These are phyloP conservation scores for Kalmusia sp. DNA, from an alignment of 2,329 filamentous ascomycete species.

Conservation along the genomic window DNA sequence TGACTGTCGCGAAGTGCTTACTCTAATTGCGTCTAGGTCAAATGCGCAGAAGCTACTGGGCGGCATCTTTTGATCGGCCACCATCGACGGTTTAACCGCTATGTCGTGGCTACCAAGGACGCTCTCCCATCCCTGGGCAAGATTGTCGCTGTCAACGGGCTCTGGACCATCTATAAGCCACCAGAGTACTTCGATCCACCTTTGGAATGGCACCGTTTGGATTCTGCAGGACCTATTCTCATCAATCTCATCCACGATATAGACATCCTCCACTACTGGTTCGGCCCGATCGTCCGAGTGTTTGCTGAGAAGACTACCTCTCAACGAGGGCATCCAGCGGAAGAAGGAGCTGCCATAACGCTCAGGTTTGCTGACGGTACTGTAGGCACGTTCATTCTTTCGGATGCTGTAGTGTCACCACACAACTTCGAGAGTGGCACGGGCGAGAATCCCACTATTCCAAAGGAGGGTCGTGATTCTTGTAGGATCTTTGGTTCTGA, in stretches of 20 bases:
- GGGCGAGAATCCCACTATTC: slow-evolving; percentile 64
- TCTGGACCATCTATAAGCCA: slow-evolving; percentile 63
- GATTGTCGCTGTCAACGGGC: slow-evolving; percentile 60
- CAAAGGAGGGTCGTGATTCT: slow-evolving; percentile 52
- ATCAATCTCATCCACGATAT: slow-evolving; percentile 70
- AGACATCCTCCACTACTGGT: slow-evolving; percentile 63
- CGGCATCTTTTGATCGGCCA: slow-evolving; percentile 64
- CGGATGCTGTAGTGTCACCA: slow-evolving; percentile 59
- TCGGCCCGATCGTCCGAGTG: slow-evolving; percentile 61
- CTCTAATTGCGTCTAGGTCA: slow-evolving; percentile 17
- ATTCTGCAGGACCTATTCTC: slow-evolving; percentile 57
- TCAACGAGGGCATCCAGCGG: slow-evolving; percentile 56
- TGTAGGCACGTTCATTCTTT: slow-evolving; percentile 64
- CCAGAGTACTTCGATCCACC: slow-evolving; percentile 58
- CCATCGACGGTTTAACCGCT: slow-evolving; percentile 66
- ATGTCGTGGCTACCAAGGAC: slow-evolving; percentile 58
- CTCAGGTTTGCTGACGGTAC: slow-evolving; percentile 61
- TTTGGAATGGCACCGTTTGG: slow-evolving; percentile 56
- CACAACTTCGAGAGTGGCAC: slow-evolving; percentile 65
- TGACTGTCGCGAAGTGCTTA: neutral
- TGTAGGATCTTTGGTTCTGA: slow-evolving; percentile 64
- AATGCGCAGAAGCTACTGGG: slow-evolving; percentile 23
- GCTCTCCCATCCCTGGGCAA: slow-evolving; percentile 55
- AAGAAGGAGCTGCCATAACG: slow-evolving; percentile 64
- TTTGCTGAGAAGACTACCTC: slow-evolving; percentile 57